Evolutionary conservation across 805 yeast species (phyloP).

Genomic region (Barnettozyma californica): DNA sequence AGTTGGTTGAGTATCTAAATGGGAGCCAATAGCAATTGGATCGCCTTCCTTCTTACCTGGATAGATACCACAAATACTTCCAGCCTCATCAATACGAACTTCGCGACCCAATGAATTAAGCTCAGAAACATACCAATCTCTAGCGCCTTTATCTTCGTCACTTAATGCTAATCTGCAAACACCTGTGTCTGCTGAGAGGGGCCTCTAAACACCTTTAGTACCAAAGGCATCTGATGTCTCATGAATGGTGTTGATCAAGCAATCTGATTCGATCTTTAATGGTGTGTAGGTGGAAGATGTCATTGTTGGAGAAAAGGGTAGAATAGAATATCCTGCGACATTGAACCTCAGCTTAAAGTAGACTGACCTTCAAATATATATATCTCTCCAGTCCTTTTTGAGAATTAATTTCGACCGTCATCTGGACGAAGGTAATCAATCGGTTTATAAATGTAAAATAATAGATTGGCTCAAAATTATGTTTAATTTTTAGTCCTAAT

Average conservation of each 20-base stretch:
- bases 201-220: constrained; percentile 59
- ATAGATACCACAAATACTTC: constrained; percentile 61
- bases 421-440: background rate
- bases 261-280: constrained; percentile 30
- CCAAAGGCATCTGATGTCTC: constrained; percentile 54
- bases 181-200: constrained; percentile 49
- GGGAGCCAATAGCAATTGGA: constrained; percentile 70
- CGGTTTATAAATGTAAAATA: background rate
- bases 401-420: background rate
- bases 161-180: constrained; percentile 59
- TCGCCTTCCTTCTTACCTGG: constrained; percentile 47
- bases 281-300: constrained; percentile 5
- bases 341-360: background rate
- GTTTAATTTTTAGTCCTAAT: background rate
- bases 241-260: constrained; percentile 56
- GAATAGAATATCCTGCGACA: background rate
- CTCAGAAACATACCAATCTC: constrained; percentile 61
- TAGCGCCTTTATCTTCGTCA: constrained; percentile 56
- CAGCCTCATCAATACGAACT: constrained; percentile 57
- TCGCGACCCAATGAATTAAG: constrained; percentile 49
- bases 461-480: background rate
- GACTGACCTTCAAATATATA: constrained; percentile 3
- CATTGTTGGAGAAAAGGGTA: constrained; percentile 1
- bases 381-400: background rate
- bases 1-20: constrained; percentile 72